A percentile compares a stretch with the other conserved stretches of the same genome.
Conservation (phyloP, 2,329 filamentous ascomycete species). For the Macrophomina pseudophaseolina region DNA sequence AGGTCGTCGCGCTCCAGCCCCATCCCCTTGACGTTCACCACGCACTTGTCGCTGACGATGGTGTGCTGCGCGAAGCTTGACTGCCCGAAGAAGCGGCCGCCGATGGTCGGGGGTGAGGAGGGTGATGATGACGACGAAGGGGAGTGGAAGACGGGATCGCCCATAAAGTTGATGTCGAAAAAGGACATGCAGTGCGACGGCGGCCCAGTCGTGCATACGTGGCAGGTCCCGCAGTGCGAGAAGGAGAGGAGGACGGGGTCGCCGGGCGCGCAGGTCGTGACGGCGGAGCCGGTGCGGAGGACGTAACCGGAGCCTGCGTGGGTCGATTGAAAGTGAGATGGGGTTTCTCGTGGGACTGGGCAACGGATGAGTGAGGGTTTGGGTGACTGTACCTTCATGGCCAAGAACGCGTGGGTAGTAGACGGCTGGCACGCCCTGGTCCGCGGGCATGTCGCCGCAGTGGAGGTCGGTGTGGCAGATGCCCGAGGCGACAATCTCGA, state of each 20-base stretch:
- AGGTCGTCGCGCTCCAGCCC: constrained; percentile 45
- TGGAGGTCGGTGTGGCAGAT: constrained; percentile 61
- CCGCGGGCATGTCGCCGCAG: constrained; percentile 40
- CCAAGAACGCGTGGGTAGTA: constrained; percentile 56
- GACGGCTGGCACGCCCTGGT: constrained; percentile 35
- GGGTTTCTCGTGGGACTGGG: not conserved
- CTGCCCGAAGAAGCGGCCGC: constrained; percentile 56
- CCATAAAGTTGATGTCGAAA: constrained; percentile 25
- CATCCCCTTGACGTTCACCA: constrained; percentile 49
- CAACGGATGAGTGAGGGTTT: not conserved
- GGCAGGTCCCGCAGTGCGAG: constrained; percentile 21
- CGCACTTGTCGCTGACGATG: constrained; percentile 46
- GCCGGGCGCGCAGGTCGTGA: constrained; percentile 47
- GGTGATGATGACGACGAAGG: not conserved
- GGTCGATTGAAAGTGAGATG: not conserved
- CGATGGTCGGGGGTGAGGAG: constrained; percentile 29
- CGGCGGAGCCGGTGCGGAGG: constrained; percentile 45
- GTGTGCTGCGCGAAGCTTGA: constrained; percentile 50
- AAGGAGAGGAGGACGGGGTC: constrained; percentile 49
- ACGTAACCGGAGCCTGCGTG: constrained; percentile 50
- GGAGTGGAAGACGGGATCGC: constrained; percentile 13
- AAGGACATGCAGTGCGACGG: constrained; percentile 24
- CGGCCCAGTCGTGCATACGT: constrained; percentile 21
- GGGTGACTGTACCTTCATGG: constrained; percentile 52
- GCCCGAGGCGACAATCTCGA: constrained; percentile 58